These are phyloP conservation scores for Eucalyptus sp. DNA, from an alignment of 345 rosid species.

Conservation along the genomic window DNA sequence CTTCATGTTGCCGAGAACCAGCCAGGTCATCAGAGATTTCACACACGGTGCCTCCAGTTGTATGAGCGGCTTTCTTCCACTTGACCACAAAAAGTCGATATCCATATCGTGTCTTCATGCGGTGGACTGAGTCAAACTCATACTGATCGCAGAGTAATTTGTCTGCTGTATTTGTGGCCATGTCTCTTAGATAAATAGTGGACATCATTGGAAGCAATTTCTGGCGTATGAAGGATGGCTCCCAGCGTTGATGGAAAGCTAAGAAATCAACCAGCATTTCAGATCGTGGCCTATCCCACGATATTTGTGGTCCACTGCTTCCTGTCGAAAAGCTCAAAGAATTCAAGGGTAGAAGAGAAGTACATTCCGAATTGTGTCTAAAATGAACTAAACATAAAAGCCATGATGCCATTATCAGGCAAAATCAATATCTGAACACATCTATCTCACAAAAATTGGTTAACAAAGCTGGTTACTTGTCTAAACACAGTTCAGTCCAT, in stretches of 20 bases:
- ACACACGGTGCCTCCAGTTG: slow-evolving; percentile 2
- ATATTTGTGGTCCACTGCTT: slow-evolving; percentile 17
- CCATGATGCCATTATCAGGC: neutral
- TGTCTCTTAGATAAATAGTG: slow-evolving; percentile 65
- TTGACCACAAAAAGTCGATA: slow-evolving; percentile 51
- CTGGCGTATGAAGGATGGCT: slow-evolving; percentile 64
- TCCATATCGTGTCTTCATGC: slow-evolving; percentile 54
- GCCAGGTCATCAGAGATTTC: neutral
- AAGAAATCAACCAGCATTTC: slow-evolving; percentile 77
- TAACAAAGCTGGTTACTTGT: neutral
- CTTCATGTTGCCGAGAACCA: slow-evolving; percentile 19
- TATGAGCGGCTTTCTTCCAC: slow-evolving; percentile 51
- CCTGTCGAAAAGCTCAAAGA: slow-evolving; percentile 9
- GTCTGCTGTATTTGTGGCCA: slow-evolving; percentile 25
- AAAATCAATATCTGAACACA: neutral
- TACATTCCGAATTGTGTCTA: neutral
- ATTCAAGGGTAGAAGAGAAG: neutral
- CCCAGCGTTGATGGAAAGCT: slow-evolving; percentile 62
- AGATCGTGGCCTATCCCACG: slow-evolving; percentile 64
- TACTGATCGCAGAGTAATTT: slow-evolving; percentile 44
- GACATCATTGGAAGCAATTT: slow-evolving; percentile 77
- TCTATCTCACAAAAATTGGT: neutral
- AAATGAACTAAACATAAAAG: neutral
- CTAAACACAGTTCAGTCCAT: neutral
- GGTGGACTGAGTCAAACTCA: slow-evolving; percentile 69